These are phyloP conservation scores for Piper longum DNA, from an alignment of 164 flowering plant genomes.

Conservation along the genomic window DNA sequence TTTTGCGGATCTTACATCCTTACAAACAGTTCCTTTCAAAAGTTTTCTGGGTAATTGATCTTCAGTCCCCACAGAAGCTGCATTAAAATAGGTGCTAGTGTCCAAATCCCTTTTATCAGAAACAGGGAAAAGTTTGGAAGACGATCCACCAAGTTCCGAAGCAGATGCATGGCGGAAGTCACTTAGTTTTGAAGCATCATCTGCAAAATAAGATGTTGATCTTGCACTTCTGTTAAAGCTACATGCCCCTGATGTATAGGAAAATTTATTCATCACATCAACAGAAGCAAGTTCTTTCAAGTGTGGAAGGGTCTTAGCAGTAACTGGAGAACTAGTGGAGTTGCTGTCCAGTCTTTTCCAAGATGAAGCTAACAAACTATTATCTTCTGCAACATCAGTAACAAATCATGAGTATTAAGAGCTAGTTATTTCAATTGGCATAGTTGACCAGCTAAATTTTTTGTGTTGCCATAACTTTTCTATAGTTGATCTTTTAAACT, in stretches of 20 bases:
- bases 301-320: conserved; percentile 15
- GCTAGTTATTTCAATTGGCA: no score
- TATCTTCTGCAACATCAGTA: conserved; percentile 7
- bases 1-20: conserved; percentile 23
- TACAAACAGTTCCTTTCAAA: conserved; percentile 17
- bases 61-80: conserved; percentile 11
- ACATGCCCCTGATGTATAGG: conserved; percentile 11
- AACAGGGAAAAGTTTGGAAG: conserved; percentile 13
- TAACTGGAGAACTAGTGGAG: conserved; percentile 10
- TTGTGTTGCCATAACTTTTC: no score
- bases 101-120: conserved; percentile 9
- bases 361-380: conserved; percentile 14
- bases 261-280: conserved; percentile 6
- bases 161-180: conserved; percentile 8
- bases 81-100: background rate
- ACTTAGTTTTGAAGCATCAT: conserved; percentile 12
- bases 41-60: conserved; percentile 7
- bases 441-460: conserved; percentile 7
- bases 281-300: conserved; percentile 6
- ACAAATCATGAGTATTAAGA: background rate
- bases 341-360: conserved; percentile 14
- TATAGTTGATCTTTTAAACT: no score
- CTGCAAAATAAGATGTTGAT: conserved; percentile 10
- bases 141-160: conserved; percentile 13
- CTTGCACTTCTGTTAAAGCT: conserved; percentile 6